Base-by-base conservation (phyloP, 352 stramenopile species). In the Phytopythium sindhum region DNA sequence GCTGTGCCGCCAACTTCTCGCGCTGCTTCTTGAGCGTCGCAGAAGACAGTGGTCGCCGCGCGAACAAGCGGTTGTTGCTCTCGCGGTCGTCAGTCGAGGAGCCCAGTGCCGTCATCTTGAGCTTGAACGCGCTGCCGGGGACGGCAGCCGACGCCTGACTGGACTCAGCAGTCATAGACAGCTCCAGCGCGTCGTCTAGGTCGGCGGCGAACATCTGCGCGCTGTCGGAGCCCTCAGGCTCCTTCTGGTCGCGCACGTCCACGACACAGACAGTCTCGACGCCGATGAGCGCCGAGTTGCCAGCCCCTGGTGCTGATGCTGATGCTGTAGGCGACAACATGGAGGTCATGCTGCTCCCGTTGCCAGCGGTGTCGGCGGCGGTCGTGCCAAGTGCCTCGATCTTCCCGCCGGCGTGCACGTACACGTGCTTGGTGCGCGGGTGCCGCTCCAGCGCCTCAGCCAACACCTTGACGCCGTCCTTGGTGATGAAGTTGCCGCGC, bases 191-290 rank as follows among this genome's bases (percentile, higher is more conserved):
- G 17, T 63, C 55, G 19, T 63, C 24, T 11, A 63, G 14, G 19
- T 72, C 57, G 12, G 54, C n/a, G 33, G 35, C 33, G 12, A 60
- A 35, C 33, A 35, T 21, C 4, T 33, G 37, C 35, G 54, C 33
- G 54, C 37, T 48, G 19, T 48, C 39, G 24, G 35, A 23, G 33
- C 39, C 54, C 15, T 76, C 55, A 31, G 59, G 31, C 2, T 74
- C 58, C 11, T 39, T 66, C 41, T 98, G 95, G 21, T 98, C 91
- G 31, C 95, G 77, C 21, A 98, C 85, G 71, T 99, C 96, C 23
- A 99, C 92, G 29, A 98, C 84, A 63, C 95, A 98, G 14, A 98
- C 81, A 17, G 93, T 98, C 69, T 97, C 90, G 48, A 98, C 93
- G 2, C 88, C 86, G 41, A 96, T 92, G 28, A 93, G 75, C 7